Percentiles rank a stretch among this genome's conserved stretches.
Evolutionary conservation across 495 filamentous ascomycete genomes (phyloP).

Genomic region (Penicillium mononematosum): DNA sequence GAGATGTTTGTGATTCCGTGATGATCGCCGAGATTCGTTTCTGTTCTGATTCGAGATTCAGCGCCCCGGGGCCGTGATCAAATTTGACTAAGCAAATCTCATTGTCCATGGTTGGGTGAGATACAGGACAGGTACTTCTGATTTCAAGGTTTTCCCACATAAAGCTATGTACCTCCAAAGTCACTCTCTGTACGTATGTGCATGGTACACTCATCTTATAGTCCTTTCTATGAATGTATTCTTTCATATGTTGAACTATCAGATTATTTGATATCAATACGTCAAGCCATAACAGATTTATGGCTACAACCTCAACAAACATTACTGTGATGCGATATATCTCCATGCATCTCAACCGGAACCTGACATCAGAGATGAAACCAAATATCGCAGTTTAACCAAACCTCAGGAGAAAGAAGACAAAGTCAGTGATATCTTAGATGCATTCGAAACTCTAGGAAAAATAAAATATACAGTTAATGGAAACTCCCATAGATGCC

Average conservation of each 20-base stretch:
- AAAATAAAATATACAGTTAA: conserved; percentile 21
- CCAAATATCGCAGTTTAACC: background rate
- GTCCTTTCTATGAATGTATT: background rate
- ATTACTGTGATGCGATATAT: background rate
- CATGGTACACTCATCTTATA: background rate
- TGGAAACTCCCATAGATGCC: conserved; percentile 24
- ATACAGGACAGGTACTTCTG: conserved; percentile 5
- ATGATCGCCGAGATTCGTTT: conserved; percentile 38
- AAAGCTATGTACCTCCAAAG: conserved; percentile 1
- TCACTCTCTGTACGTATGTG: background rate
- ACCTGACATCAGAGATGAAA: background rate
- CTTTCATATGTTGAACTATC: background rate
- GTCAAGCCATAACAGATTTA: background rate
- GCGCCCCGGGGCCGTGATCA: conserved; percentile 9
- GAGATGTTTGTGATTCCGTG: conserved; percentile 28
- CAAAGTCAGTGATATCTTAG: conserved; percentile 1
- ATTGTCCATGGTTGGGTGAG: background rate
- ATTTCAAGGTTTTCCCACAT: too few relatives aligned
- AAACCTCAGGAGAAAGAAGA: background rate
- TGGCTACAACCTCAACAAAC: background rate
- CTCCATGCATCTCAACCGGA: background rate
- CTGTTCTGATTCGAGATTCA: conserved; percentile 11
- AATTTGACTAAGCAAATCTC: conserved; percentile 33
- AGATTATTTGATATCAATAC: background rate
- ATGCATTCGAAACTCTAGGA: conserved; percentile 23